Conservation (phyloP, 108 stramenopile species). For the Cyclotella distinguenda region DNA sequence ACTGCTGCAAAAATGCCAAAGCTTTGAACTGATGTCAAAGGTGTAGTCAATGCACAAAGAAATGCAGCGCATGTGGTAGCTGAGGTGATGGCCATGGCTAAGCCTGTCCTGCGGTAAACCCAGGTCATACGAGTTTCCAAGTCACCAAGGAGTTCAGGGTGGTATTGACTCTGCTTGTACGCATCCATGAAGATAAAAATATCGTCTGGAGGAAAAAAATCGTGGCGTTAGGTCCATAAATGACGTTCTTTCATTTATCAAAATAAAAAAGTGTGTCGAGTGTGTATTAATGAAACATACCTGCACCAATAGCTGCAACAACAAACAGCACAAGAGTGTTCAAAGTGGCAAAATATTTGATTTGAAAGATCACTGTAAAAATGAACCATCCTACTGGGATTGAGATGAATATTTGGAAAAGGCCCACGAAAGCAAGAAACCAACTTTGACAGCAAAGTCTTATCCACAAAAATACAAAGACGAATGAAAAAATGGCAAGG, state of each 20-base stretch:
- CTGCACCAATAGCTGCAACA: constrained; percentile 59
- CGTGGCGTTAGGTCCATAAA: not conserved
- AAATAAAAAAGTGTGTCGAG: too few species aligned
- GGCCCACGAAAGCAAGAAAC: constrained; percentile 53
- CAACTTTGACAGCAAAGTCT: constrained; percentile 41
- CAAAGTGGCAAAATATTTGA: constrained; percentile 57
- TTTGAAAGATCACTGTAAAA: constrained; percentile 42
- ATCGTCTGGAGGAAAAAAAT: constrained; percentile 15
- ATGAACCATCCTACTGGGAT: constrained; percentile 60
- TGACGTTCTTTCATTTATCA: too few species aligned
- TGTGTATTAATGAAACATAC: too few species aligned
- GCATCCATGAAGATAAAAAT: constrained; percentile 67
- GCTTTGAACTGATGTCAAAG: constrained; percentile 40
- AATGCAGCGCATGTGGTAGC: constrained; percentile 63
- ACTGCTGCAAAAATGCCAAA: constrained; percentile 63
- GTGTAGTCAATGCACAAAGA: constrained; percentile 52
- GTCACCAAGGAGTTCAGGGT: constrained; percentile 31
- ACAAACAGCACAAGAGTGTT: constrained; percentile 57
- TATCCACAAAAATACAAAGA: constrained; percentile 52
- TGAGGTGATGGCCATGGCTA: constrained; percentile 58
- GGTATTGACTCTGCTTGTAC: constrained; percentile 46
- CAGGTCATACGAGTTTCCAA: constrained; percentile 55
- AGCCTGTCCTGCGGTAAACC: constrained; percentile 55
- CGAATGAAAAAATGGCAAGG: constrained; percentile 40
- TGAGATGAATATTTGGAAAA: constrained; percentile 53